Evolutionary conservation across 106 monocot genomes (phyloP), one percentile per base, ranked within the genome.

Genomic region (Ottelia alismoides): DNA sequence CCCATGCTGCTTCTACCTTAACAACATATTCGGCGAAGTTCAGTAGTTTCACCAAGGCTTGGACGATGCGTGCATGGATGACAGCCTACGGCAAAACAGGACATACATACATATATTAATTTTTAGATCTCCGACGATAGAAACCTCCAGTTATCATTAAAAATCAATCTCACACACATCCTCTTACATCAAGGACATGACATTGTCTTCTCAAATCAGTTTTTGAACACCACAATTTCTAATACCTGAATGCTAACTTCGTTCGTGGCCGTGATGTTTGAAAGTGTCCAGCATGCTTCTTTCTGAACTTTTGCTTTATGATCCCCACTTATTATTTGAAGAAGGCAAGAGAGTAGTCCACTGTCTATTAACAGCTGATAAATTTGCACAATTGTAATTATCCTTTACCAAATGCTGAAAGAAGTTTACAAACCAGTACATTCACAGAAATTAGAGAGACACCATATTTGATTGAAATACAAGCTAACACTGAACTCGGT

Each of bases 271-370:
- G 48, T 20, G 20, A 49, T 49, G 48, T 20, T 49, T 17, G 48
- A 49, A 49, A 49, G 3, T 49, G 20, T 49, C 48, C 48, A 49
- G 48, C 48, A 49, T 12, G 19, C 48, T 49, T 49, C 48, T 20
- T 49, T 49, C 19, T 12, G 7, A 3, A 49, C 19, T 5, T 20
- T 20, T 20, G 7, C 19, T 17, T 49, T 20, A 4, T 49, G 10
- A 20, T 49, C 16, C 6, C 6, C 6, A 43, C 6, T 43, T 7
- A 43, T 43, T 7, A 7, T 6, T 43, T 43, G 40, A 43, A 43
- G 40, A 43, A 43, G 40, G 40, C 16, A 43, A 43, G 40, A 16
- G 16, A 43, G 40, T 43, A 43, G 16, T 43, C 40, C n/a, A n/a
- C n/a, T n/a, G n/a, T n/a, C n/a, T n/a, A n/a, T n/a, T n/a, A n/a